Conservation (phyloP, 2,329 filamentous ascomycete species). For the Cladorrhinum sp. region DNA sequence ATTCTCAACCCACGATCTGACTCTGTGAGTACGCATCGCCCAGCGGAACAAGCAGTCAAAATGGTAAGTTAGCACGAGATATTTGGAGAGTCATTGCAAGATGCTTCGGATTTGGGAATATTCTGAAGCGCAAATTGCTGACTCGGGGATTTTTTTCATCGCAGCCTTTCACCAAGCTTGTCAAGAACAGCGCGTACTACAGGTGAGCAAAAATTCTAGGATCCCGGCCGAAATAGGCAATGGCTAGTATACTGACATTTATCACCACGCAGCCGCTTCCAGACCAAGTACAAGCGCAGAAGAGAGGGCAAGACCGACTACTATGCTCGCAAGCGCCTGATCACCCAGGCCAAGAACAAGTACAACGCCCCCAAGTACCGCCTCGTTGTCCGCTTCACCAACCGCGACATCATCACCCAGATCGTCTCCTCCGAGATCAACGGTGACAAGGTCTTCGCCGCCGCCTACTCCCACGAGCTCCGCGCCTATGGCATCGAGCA, state of each 20-base stretch:
- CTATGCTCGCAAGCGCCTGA: conserved; percentile 99
- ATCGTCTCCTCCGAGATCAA: conserved; percentile 94
- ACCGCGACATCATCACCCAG: conserved; percentile 98
- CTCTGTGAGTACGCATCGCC: conserved; percentile 36
- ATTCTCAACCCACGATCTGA: conserved; percentile 34
- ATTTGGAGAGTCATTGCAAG: conserved; percentile 81
- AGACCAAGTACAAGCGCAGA: conserved; percentile 99
- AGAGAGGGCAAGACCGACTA: conserved; percentile 98
- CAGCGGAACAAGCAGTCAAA: conserved; percentile 54
- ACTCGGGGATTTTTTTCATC: conserved; percentile 68
- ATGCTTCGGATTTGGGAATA: conserved; percentile 80
- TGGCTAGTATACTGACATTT: conserved; percentile 7
- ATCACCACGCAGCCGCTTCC: conserved; percentile 70
- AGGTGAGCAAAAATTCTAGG: conserved; percentile 61
- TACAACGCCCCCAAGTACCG: conserved; percentile 99
- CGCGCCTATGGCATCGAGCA: conserved; percentile 96
- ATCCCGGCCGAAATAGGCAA: not conserved
- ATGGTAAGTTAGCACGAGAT: conserved; percentile 61
- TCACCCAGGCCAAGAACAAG: conserved; percentile 99
- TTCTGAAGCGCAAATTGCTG: conserved; percentile 99
- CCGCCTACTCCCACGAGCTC: conserved; percentile 96
- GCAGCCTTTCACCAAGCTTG: conserved; percentile 87
- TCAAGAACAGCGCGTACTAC: conserved; percentile 99
- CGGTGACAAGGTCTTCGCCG: conserved; percentile 93
- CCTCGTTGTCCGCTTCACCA: conserved; percentile 98